Evolutionary conservation across 495 filamentous ascomycete species (phyloP), one percentile per base, ranked within the genome.

Genomic region (Beverwykella pulmonaria): DNA sequence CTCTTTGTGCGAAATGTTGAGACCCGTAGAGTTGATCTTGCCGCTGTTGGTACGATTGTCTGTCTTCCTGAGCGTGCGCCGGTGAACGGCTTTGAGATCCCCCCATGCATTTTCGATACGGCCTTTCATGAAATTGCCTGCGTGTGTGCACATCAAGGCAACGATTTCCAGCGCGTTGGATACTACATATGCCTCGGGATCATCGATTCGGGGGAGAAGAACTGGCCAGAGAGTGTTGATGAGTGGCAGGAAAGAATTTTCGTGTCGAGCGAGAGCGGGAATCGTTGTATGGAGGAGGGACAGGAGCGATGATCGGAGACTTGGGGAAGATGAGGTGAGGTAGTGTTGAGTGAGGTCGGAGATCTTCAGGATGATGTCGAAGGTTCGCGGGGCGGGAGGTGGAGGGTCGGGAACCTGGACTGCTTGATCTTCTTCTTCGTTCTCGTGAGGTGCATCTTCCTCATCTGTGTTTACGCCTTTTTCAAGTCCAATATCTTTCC

Each of bases 141-240:
- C 91, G 14, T 81, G 74, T 52, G 75, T 71, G 57, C 86, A 87
- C 57, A 96, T 80, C 50, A 77, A 77, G 44, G 80, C 81, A 4
- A 97, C 76, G 2, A 88, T 82, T 23, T 86, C 82, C 41, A 88
- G 84, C 25, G 92, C 89, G 1, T 86, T 82, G 10, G 87, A 81
- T 0, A 82, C 84, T n/a, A 96, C 88, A 67, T 87, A 92, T 0
- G 84, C 81, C 74, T 96, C 92, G 26, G 83, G 76, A 73, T 95
- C 90, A 64, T 89, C 82, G 6, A 97, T 81, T 34, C 91, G 83
- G 4, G 83, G 76, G 0, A 90, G 76, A 10, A 96, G 79, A 5
- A 91, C 85, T 0, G 92, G 91, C 92, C 92, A 98, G 25, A 97
- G 77, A 3, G 90, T 89, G 74, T 96, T 92, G 50, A 97, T 87